A percentile compares a stretch with the other conserved stretches of the same genome.
Conservation (phyloP, 768 basidiomycete genomes). For the Coprinopsis marcescibilis region DNA sequence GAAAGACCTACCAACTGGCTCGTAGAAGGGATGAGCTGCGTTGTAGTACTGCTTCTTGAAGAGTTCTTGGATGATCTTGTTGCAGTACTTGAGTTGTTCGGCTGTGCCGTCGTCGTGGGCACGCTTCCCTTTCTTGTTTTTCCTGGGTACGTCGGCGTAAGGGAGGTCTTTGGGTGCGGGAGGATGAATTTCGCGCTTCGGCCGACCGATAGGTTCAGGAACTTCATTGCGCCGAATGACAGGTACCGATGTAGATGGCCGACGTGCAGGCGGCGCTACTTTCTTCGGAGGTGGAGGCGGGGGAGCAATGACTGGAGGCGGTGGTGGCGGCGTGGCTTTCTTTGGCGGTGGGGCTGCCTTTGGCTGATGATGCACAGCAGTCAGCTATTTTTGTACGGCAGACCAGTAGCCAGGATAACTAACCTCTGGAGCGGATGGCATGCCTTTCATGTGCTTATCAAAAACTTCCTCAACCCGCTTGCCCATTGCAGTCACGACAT, state of each 20-base stretch:
- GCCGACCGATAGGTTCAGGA: constrained; percentile 53
- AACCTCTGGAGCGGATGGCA: constrained; percentile 77
- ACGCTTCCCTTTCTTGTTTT: constrained; percentile 55
- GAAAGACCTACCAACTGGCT: constrained; percentile 77
- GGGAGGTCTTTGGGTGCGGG: constrained; percentile 88
- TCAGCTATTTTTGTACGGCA: neutral
- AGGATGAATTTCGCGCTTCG: constrained; percentile 96
- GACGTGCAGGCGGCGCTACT: constrained; percentile 45
- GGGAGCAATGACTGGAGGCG: constrained; percentile 34
- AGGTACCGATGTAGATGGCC: constrained; percentile 76
- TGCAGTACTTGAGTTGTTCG: constrained; percentile 83
- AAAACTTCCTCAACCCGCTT: constrained; percentile 79
- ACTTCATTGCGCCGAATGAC: constrained; percentile 77
- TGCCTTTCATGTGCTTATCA: constrained; percentile 80
- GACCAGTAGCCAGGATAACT: constrained; percentile 19
- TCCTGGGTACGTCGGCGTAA: constrained; percentile 74
- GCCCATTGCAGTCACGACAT: constrained; percentile 72
- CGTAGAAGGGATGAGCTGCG: constrained; percentile 81
- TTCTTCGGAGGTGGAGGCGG: constrained; percentile 43
- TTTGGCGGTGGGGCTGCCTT: constrained; percentile 44
- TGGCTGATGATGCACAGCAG: constrained; percentile 22
- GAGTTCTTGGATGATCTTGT: constrained; percentile 68
- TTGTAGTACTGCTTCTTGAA: constrained; percentile 71
- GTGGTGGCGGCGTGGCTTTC: constrained; percentile 39
- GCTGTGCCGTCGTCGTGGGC: constrained; percentile 60